Evolutionary conservation across 108 stramenopile genomes (phyloP), one percentile per base, ranked within the genome.

Genomic region (Fragilaria radians): DNA sequence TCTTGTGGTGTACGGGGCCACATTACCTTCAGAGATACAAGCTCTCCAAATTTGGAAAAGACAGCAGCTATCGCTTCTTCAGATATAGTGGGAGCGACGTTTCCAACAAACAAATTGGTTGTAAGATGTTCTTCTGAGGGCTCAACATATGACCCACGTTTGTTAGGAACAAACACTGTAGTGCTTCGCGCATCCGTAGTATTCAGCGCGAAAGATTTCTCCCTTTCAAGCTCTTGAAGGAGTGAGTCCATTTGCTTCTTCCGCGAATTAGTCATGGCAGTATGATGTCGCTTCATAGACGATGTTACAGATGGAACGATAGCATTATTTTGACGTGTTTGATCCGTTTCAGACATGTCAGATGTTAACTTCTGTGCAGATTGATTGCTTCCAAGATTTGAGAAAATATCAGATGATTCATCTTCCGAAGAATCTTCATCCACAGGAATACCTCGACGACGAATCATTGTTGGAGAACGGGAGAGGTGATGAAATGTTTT

Each of bases 1-100:
- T 96, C 95, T 58, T 90, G 89, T 30, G 72, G 69, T 1, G 93
- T 92, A 24, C 95, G 68, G 1, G 95, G 93, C 91, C 91, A 96
- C 95, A 96, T 96, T 59, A 96, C 91, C 27, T 65, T 65, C 22
- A 65, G 24, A 47, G 55, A 48, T 7, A 53, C 56, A 45, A 65
- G 47, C 82, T 83, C 83, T 80, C 94, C 94, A 79, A 90, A 95
- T 65, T 87, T 79, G 14, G 77, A 54, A 64, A 95, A 95, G 5
- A 82, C 63, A 52, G 89, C 83, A 48, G 74, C 67, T 17, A 93
- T 58, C 52, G 77, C 70, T 65, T 93, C 93, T 79, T 96, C 95
- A 0, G 95, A 93, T 7, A 90, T 71, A 30, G 66, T 67, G 5
- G 95, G 91, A 55, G 77, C 81, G 50, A 94, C 68, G 73, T 92